These are phyloP conservation scores for Sclerotiophoma versabilis DNA, from an alignment of 2,329 filamentous ascomycete genomes.

Conservation along the genomic window DNA sequence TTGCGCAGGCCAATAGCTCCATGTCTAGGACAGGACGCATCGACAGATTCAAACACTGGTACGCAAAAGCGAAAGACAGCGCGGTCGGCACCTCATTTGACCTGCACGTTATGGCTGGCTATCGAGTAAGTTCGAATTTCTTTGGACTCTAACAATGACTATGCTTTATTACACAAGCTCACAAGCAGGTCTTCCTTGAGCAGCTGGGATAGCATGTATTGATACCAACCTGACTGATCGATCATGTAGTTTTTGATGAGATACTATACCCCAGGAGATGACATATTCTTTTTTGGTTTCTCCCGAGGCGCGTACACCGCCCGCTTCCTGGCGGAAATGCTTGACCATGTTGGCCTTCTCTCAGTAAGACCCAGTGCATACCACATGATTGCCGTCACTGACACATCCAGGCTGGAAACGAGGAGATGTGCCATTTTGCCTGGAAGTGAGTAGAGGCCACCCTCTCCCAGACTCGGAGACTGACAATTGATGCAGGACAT, in stretches of 20 bases:
- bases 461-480: neutral
- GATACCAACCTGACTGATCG: neutral
- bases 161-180: neutral
- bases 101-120: slow-evolving; percentile 82
- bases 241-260: slow-evolving; percentile 56
- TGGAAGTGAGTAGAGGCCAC: slow-evolving; percentile 65
- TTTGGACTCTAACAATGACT: neutral
- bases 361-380: slow-evolving; percentile 50
- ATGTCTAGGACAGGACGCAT: slow-evolving; percentile 64
- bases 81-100: slow-evolving; percentile 77
- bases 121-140: slow-evolving; percentile 68
- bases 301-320: slow-evolving; percentile 60
- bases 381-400: neutral
- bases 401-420: slow-evolving; percentile 69
- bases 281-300: slow-evolving; percentile 59
- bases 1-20: slow-evolving; percentile 57
- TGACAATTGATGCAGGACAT: slow-evolving; percentile 55
- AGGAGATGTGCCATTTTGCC: slow-evolving; percentile 83
- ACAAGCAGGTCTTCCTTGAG: neutral
- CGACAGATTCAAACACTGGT: slow-evolving; percentile 70
- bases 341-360: slow-evolving; percentile 80
- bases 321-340: slow-evolving; percentile 74
- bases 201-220: neutral
- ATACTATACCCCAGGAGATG: slow-evolving; percentile 57
- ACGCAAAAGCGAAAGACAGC: slow-evolving; percentile 77